phyloP scores from a whole-genome alignment of 768 basidiomycete species.

The Mycena amicta region DNA sequence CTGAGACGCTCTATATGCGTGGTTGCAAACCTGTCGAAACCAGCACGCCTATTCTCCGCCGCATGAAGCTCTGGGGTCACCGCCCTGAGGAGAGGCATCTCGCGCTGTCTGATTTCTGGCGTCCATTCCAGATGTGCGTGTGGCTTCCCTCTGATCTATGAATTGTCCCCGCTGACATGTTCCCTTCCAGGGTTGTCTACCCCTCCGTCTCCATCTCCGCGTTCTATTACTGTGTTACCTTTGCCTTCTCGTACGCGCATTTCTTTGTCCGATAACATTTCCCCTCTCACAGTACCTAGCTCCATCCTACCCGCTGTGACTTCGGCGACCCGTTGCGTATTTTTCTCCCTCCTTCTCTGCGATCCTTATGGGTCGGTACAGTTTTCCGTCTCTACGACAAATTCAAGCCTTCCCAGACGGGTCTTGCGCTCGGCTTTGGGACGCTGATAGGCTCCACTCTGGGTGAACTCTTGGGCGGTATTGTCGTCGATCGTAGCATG shows the following conservation, averaged over 20 bases:
- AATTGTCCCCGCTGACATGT: not conserved
- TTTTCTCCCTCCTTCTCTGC: not conserved
- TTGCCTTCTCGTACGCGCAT: conserved; percentile 8
- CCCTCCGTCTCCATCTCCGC: conserved; percentile 20
- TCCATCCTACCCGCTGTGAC: conserved; percentile 25
- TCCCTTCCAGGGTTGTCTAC: conserved; percentile 11
- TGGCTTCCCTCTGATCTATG: not conserved
- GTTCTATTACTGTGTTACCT: conserved; percentile 19
- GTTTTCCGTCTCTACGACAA: conserved; percentile 15
- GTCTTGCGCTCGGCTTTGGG: conserved; percentile 19
- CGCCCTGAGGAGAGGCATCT: conserved; percentile 21
- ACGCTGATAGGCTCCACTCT: conserved; percentile 19
- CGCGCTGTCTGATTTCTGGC: conserved; percentile 13
- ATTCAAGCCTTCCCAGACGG: conserved; percentile 20
- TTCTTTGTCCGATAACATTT: too few species aligned
- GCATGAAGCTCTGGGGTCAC: conserved; percentile 15
- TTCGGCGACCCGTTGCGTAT: conserved; percentile 12
- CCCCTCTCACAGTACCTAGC: too few species aligned
- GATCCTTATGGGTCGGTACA: not conserved
- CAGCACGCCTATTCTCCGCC: conserved; percentile 12
- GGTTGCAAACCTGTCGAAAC: conserved; percentile 14
- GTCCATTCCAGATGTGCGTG: conserved; percentile 19
- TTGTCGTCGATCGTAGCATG: conserved; percentile 23
- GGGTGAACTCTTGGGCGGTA: conserved; percentile 20
- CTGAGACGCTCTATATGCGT: conserved; percentile 18